Percentiles rank a stretch among this genome's conserved stretches.
These are phyloP conservation scores for Heteromeles arbutifolia DNA, from an alignment of 306 rosid genomes.

Conservation along the genomic window DNA sequence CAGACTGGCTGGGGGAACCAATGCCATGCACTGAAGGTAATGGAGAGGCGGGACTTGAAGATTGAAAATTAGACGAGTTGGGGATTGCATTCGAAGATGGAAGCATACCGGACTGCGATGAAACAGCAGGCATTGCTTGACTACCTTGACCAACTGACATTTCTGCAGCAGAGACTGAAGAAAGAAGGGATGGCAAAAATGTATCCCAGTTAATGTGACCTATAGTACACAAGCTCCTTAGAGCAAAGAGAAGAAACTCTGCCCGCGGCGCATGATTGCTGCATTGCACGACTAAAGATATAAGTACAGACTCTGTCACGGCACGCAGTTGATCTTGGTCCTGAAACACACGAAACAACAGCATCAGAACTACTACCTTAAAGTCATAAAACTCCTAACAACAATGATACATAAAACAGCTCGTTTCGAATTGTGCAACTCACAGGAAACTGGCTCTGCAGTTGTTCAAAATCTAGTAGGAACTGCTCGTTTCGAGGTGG, in stretches of 20 bases:
- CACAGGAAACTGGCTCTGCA: slow-evolving; percentile 86
- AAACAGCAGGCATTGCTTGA: slow-evolving; percentile 50
- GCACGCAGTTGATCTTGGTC: slow-evolving; percentile 84
- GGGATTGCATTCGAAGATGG: slow-evolving; percentile 51
- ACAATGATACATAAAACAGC: not conserved
- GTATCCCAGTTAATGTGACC: slow-evolving; percentile 87
- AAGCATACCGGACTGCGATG: slow-evolving; percentile 69
- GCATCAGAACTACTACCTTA: not conserved
- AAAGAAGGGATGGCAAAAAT: slow-evolving; percentile 76
- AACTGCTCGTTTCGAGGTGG: slow-evolving; percentile 97
- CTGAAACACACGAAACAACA: slow-evolving; percentile 35
- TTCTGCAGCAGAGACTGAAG: slow-evolving; percentile 69
- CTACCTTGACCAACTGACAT: slow-evolving; percentile 63
- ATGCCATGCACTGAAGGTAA: slow-evolving; percentile 71
- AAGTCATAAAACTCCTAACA: not conserved
- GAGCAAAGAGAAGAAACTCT: slow-evolving; percentile 81
- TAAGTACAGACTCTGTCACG: slow-evolving; percentile 76
- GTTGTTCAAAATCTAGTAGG: slow-evolving; percentile 78
- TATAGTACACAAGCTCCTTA: slow-evolving; percentile 68
- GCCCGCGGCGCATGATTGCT: slow-evolving; percentile 88
- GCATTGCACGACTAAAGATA: slow-evolving; percentile 75
- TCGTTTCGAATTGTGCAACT: slow-evolving; percentile 26
- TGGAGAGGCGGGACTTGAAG: slow-evolving; percentile 92
- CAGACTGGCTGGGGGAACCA: slow-evolving; percentile 80
- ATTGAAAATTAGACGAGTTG: slow-evolving; percentile 62